Conservation (phyloP, 2,329 filamentous ascomycete species). For the Endoconidiophora laricicola region DNA sequence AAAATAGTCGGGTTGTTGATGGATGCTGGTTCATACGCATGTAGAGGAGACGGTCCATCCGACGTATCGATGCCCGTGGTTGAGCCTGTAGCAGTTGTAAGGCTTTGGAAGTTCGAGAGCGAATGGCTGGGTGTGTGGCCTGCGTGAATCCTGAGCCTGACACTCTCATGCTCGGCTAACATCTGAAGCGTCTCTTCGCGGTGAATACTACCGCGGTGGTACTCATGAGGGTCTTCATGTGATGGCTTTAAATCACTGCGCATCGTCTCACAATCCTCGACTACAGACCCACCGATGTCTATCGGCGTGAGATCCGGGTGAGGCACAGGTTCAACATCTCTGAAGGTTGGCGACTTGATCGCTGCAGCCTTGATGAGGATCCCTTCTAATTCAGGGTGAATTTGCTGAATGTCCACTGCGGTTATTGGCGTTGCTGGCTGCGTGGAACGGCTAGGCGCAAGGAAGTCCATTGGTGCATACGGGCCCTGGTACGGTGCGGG, state of each 20-base stretch:
- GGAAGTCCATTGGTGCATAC: conserved; percentile 20
- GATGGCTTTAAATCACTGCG: neutral
- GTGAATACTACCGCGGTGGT: conserved; percentile 15
- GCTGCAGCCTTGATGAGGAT: conserved; percentile 39
- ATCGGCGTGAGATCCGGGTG: neutral
- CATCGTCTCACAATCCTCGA: neutral
- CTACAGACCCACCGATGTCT: neutral
- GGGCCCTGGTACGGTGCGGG: conserved; percentile 8
- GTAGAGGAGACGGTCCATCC: conserved; percentile 11
- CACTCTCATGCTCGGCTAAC: conserved; percentile 30
- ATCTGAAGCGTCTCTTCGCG: conserved; percentile 27
- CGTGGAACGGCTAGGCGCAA: conserved; percentile 16
- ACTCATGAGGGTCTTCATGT: neutral
- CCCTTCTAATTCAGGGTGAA: conserved; percentile 43
- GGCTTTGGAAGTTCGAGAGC: conserved; percentile 31
- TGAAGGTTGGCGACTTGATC: conserved; percentile 35
- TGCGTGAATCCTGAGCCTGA: conserved; percentile 42
- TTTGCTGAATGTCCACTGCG: conserved; percentile 39
- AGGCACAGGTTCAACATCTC: conserved; percentile 18
- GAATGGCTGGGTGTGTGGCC: conserved; percentile 47
- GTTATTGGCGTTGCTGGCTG: conserved; percentile 22
- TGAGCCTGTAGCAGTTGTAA: conserved; percentile 15
- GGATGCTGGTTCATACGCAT: conserved; percentile 11
- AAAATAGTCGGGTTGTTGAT: conserved; percentile 1
- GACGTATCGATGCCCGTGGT: conserved; percentile 4